These are phyloP conservation scores for Pestalotiopsis sp. DNA, from an alignment of 2,329 filamentous ascomycete genomes.

Conservation along the genomic window DNA sequence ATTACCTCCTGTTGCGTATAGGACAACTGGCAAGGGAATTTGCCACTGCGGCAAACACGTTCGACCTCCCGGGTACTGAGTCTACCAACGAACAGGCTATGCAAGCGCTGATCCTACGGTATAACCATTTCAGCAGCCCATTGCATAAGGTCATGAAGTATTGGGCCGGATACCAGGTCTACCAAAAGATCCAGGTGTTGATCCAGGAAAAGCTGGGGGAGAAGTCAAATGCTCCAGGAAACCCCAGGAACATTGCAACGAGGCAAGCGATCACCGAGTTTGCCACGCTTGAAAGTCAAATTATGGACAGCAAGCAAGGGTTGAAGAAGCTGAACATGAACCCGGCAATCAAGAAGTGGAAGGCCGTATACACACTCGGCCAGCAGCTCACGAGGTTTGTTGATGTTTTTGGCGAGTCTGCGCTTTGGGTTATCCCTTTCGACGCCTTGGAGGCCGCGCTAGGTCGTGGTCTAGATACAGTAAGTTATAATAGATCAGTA, in stretches of 20 bases:
- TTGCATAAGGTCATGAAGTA: too few species aligned
- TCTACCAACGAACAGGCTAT: too few species aligned
- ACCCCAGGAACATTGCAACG: background rate
- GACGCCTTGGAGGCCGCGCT: background rate
- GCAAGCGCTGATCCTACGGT: too few species aligned
- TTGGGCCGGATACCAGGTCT: too few species aligned
- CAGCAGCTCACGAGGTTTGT: background rate
- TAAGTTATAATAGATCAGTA: background rate
- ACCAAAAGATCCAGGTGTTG: too few species aligned
- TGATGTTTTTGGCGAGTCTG: background rate
- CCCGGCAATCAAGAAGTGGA: background rate
- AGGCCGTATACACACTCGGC: background rate
- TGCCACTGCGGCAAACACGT: too few species aligned
- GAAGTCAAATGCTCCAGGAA: background rate
- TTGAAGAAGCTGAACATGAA: background rate
- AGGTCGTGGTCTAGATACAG: background rate
- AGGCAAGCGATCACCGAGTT: background rate
- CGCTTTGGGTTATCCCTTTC: background rate
- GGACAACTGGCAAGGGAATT: too few species aligned
- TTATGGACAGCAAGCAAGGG: background rate
- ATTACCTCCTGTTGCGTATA: too few species aligned
- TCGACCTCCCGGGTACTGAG: too few species aligned
- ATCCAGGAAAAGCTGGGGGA: too few species aligned
- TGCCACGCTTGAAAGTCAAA: background rate
- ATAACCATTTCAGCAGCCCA: too few species aligned